Evolutionary conservation across 2,329 filamentous ascomycete species (phyloP), one percentile per base, ranked within the genome.

Genomic region (Myriosclerotinia curreyana): DNA sequence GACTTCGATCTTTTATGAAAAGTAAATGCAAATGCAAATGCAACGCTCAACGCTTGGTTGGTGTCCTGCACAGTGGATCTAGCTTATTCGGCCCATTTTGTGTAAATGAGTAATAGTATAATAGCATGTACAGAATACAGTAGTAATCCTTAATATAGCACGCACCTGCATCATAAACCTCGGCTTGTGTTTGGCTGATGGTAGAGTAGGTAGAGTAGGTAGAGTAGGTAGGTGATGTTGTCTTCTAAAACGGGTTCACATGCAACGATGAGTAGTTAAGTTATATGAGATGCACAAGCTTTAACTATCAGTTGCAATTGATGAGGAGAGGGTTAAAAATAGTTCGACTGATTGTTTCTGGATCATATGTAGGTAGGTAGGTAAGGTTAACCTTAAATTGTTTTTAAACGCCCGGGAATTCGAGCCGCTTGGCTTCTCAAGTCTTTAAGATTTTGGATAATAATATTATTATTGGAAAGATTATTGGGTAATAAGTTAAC

Each of bases 311-410:
- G 14, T 44, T 31, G 15, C 31, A 8, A 36, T 44, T n/a, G 25
- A 46, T 48, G 54, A 48, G 28, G 40, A 31, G 40, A 58, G 11
- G 20, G 28, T 48, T 58, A 58, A 34, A 36, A 58, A 58, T 58
- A 48, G 54, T 46, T 28, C 20, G 28, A 58, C 22, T 15, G 28
- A 9, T 44, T 15, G 11, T 28, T n/a, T 46, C 17, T 34, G 52
- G 22, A 55, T 36, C 4, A 55, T 58, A 0, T n/a, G n/a, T n/a
- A n/a, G n/a, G n/a, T n/a, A n/a, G n/a, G n/a, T n/a, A n/a, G n/a
- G n/a, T n/a, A n/a, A n/a, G n/a, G n/a, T n/a, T n/a, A n/a, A n/a
- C n/a, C n/a, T n/a, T n/a, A n/a, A n/a, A 6, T 46, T 4, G 42
- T 5, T 46, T 34, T 58, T 42, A 58, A 58, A 28, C 54, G 54